Conservation (phyloP, 305 asterid genomes). For the Plantago rigida region DNA sequence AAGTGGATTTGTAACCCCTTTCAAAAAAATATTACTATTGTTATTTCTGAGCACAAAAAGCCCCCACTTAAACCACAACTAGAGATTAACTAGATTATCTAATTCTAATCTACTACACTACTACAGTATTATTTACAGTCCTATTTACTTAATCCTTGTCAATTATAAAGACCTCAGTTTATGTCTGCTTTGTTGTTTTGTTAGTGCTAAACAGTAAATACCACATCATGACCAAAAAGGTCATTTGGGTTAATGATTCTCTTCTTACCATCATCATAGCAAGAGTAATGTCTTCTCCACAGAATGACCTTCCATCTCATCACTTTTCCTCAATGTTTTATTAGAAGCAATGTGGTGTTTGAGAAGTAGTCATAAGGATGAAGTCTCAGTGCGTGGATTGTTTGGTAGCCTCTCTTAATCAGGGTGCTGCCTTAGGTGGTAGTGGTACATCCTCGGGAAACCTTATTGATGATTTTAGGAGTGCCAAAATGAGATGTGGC, state of each 20-base stretch:
- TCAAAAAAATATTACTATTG: neutral
- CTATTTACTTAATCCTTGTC: slow-evolving; percentile 1
- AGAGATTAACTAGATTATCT: too few species aligned
- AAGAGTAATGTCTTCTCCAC: slow-evolving; percentile 28
- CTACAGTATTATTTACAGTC: neutral
- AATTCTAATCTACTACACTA: too few species aligned
- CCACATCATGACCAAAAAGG: slow-evolving; percentile 13
- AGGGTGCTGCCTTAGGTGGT: slow-evolving; percentile 27
- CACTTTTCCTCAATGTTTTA: slow-evolving; percentile 26
- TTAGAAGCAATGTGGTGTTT: slow-evolving; percentile 4
- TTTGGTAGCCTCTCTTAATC: slow-evolving; percentile 37
- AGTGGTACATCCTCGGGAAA: slow-evolving; percentile 13
- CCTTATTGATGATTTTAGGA: slow-evolving; percentile 13
- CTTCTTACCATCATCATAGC: slow-evolving; percentile 26
- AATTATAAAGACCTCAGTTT: neutral
- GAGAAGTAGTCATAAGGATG: slow-evolving; percentile 10
- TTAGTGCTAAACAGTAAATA: neutral
- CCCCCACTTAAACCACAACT: neutral
- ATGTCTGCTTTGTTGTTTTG: neutral
- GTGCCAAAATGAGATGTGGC: neutral
- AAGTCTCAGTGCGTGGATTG: slow-evolving; percentile 23
- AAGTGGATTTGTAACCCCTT: too few species aligned
- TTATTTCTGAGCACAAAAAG: neutral
- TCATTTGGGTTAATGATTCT: slow-evolving; percentile 14
- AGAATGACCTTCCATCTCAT: slow-evolving; percentile 33